These are phyloP conservation scores for Fusarium multiceps DNA, from an alignment of 2,329 filamentous ascomycete genomes.

Conservation along the genomic window DNA sequence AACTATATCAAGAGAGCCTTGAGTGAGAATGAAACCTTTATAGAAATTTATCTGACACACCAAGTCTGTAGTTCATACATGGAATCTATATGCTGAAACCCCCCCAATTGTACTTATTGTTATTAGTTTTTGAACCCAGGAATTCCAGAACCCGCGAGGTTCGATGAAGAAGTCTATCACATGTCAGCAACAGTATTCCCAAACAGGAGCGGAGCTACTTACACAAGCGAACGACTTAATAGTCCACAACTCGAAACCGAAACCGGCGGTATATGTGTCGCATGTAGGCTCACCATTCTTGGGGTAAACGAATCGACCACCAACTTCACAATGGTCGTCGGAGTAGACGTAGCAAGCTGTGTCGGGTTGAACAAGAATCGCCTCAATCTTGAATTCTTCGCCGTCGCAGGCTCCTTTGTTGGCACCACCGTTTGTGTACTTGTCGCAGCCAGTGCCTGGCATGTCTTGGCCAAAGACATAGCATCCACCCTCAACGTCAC, in stretches of 20 bases:
- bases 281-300: too few relatives aligned
- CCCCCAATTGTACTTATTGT: too few relatives aligned
- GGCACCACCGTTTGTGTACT: neutral
- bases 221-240: too few relatives aligned
- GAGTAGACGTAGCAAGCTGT: neutral
- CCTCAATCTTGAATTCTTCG: neutral
- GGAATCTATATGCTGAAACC: too few relatives aligned
- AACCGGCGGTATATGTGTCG: too few relatives aligned
- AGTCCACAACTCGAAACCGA: too few relatives aligned
- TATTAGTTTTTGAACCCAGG: too few relatives aligned
- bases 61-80: too few relatives aligned
- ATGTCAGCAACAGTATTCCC: fast-evolving
- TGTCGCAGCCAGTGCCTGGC: neutral
- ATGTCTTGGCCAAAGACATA: neutral
- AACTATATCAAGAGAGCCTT: too few relatives aligned
- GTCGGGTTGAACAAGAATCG: neutral
- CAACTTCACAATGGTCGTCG: neutral
- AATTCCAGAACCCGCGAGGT: too few relatives aligned
- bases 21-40: too few relatives aligned
- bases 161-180: neutral
- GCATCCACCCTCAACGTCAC: neutral
- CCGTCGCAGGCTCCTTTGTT: neutral
- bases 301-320: neutral
- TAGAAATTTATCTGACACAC: too few relatives aligned
- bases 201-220: neutral